A percentile compares a stretch with the other conserved stretches of the same genome.
These are phyloP conservation scores for Quercus phellos DNA, from an alignment of 331 rosid genomes.

Conservation along the genomic window DNA sequence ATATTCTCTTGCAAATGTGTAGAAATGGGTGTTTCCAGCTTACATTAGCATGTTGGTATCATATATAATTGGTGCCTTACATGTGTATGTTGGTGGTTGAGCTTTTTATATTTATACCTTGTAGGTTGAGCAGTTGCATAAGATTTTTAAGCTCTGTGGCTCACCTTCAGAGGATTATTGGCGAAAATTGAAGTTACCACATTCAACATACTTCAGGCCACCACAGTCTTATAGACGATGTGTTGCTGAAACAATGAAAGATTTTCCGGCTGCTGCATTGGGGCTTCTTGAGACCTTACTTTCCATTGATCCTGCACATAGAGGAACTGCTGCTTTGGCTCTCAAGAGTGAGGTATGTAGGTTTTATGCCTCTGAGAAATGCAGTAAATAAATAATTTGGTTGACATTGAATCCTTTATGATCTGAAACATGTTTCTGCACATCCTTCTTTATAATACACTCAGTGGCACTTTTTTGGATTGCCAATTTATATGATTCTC, in stretches of 20 bases:
- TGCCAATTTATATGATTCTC: not conserved
- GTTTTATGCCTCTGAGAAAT: conserved; percentile 12
- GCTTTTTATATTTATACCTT: conserved; percentile 8
- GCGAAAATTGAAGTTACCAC: conserved; percentile 50
- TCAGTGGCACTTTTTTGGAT: not conserved
- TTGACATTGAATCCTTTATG: not conserved
- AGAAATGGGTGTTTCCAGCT: not conserved
- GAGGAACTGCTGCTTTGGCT: conserved; percentile 77
- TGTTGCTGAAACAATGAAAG: conserved; percentile 63
- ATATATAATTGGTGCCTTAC: not conserved
- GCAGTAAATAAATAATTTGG: not conserved
- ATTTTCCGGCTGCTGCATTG: conserved; percentile 53
- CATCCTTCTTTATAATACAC: conserved; percentile 1
- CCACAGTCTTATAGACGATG: conserved; percentile 69
- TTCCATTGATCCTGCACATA: conserved; percentile 64
- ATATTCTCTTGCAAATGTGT: not conserved
- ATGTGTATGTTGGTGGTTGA: not conserved
- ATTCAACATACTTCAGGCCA: conserved; percentile 64
- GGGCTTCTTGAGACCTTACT: conserved; percentile 75
- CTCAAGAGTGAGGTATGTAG: conserved; percentile 63
- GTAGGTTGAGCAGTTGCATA: conserved; percentile 94
- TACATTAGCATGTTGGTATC: not conserved
- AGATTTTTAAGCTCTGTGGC: conserved; percentile 89
- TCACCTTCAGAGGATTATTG: conserved; percentile 88
- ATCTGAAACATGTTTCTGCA: not conserved